A percentile compares a stretch with the other conserved stretches of the same genome.
Evolutionary conservation across 192 early-diverging fungal genomes (phyloP).

Genomic region (Oehlia diaphana): DNA sequence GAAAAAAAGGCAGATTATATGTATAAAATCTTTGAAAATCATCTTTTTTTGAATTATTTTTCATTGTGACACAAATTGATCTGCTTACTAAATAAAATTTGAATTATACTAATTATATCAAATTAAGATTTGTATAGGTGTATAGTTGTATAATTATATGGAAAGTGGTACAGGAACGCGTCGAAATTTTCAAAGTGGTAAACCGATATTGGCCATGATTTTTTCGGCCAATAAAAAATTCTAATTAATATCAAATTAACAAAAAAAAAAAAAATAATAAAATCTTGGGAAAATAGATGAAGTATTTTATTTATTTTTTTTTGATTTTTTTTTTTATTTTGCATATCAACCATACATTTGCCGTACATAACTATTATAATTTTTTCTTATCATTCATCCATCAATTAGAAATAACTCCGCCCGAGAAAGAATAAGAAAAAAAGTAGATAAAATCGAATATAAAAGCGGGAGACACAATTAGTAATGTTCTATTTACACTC

Average conservation of each 20-base stretch:
- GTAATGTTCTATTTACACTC: slow-evolving; percentile 22
- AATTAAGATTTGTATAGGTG: no score
- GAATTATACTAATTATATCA: no score
- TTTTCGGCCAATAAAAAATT: no score
- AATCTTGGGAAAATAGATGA: neutral
- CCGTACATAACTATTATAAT: neutral
- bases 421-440: neutral
- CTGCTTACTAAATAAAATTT: no score
- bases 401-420: neutral
- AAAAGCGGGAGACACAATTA: neutral
- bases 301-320: neutral
- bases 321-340: neutral
- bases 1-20: neutral
- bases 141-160: no score
- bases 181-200: no score
- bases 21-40: no score
- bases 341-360: neutral
- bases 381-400: neutral
- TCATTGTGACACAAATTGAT: no score
- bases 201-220: no score
- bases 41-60: no score
- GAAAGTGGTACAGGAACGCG: no score
- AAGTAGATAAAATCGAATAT: neutral
- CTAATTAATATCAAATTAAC: no score
- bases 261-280: neutral